Evolutionary conservation across 495 filamentous ascomycete genomes (phyloP).

Genomic region (Trypethelium eluteriae): DNA sequence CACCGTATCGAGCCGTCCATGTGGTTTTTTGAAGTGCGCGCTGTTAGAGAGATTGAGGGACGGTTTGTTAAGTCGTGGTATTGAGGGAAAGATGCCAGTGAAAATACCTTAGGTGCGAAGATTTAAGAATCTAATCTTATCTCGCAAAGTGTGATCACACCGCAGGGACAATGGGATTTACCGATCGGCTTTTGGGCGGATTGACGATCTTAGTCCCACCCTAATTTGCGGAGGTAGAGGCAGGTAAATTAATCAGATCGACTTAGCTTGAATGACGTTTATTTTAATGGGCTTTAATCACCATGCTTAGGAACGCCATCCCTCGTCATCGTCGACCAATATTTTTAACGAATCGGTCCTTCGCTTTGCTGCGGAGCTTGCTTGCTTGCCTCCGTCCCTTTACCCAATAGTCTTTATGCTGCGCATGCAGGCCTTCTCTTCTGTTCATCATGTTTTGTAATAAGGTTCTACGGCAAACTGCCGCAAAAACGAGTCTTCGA

Average conservation of each 20-base stretch:
- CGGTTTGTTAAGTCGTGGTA: neutral
- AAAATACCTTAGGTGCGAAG: neutral
- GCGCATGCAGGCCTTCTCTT: neutral
- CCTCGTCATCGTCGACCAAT: neutral
- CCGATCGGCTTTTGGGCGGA: too few relatives aligned
- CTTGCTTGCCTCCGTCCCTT: neutral
- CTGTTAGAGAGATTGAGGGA: neutral
- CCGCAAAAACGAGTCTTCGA: neutral
- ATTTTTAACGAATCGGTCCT: neutral
- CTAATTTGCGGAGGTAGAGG: too few relatives aligned
- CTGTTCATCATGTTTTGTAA: neutral
- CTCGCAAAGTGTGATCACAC: neutral
- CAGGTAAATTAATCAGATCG: neutral
- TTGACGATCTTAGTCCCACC: neutral
- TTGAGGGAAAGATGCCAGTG: too few relatives aligned
- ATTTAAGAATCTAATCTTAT: constrained; percentile 5
- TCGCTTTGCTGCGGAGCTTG: neutral
- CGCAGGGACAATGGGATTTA: too few relatives aligned
- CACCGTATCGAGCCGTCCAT: neutral
- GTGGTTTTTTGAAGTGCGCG: neutral
- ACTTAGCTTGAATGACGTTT: too few relatives aligned
- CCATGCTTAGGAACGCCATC: too few relatives aligned
- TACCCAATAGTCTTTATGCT: neutral
- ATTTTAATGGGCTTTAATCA: too few relatives aligned
- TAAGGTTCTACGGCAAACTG: neutral